Evolutionary conservation across 345 rosid genomes (phyloP).

Genomic region (Arabidopsis suecica): DNA sequence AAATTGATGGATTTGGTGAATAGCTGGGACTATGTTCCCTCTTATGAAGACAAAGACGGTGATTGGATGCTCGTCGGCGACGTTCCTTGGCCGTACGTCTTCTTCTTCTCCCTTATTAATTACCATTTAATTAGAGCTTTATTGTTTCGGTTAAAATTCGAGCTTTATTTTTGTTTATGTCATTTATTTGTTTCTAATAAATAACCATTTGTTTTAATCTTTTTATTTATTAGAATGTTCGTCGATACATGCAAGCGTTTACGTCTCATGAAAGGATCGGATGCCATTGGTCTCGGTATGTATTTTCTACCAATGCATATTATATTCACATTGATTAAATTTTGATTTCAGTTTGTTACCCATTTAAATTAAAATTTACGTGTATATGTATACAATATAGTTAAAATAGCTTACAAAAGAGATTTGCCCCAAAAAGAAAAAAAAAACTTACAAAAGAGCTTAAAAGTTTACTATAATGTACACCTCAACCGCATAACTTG

Average conservation of each 20-base stretch:
- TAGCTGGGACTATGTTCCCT: slow-evolving; percentile 80
- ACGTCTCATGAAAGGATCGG: slow-evolving; percentile 87
- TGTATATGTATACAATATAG: not conserved
- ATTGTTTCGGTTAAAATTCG: no score
- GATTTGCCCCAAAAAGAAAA: no score
- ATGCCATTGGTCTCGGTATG: slow-evolving; percentile 79
- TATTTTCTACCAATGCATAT: slow-evolving; percentile 6
- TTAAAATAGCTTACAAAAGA: not conserved
- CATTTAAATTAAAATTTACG: not conserved
- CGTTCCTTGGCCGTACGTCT: slow-evolving; percentile 91
- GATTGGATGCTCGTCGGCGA: slow-evolving; percentile 99
- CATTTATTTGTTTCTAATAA: not conserved
- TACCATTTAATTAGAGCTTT: not conserved
- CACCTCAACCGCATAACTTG: not conserved
- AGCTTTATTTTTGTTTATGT: no score
- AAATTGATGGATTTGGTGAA: slow-evolving; percentile 70
- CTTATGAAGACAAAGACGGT: slow-evolving; percentile 94
- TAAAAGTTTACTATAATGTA: not conserved
- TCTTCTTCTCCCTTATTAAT: slow-evolving; percentile 8
- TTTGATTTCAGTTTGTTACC: not conserved
- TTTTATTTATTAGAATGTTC: slow-evolving; percentile 65
- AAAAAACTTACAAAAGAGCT: not conserved
- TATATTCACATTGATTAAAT: not conserved
- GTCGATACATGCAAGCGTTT: slow-evolving; percentile 87
- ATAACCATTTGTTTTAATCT: not conserved